phyloP scores from a whole-genome alignment of 495 filamentous ascomycete genomes.

The Aspergillus ostianus region DNA sequence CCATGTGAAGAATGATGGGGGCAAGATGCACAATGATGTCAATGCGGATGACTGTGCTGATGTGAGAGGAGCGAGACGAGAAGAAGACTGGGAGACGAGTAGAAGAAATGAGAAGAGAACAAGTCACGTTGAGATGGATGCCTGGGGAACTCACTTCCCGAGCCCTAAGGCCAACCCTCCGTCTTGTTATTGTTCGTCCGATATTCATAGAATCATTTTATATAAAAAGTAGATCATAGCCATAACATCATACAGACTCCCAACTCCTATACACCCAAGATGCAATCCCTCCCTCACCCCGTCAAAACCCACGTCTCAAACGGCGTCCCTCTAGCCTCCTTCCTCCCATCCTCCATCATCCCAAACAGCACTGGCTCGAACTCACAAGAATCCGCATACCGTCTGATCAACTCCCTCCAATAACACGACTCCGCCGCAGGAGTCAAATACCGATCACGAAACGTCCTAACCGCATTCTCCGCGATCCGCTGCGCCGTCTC shows the following conservation, averaged over 20 bases:
- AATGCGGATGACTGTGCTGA: neutral
- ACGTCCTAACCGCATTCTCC: constrained; percentile 50
- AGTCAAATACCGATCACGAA: constrained; percentile 59
- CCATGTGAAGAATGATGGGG: neutral
- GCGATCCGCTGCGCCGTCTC: constrained; percentile 54
- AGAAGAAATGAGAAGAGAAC: neutral
- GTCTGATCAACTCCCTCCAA: constrained; percentile 53
- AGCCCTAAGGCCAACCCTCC: neutral
- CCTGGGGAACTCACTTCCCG: neutral
- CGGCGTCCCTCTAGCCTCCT: constrained; percentile 29
- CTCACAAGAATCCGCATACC: constrained; percentile 44
- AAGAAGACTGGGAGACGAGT: neutral
- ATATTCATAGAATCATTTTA: neutral
- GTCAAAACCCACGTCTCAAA: constrained; percentile 44
- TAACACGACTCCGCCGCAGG: constrained; percentile 61
- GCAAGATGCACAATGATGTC: neutral
- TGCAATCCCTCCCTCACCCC: neutral
- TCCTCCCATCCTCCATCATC: constrained; percentile 25
- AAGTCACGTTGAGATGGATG: neutral
- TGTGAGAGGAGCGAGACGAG: neutral
- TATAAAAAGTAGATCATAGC: neutral
- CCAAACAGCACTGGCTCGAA: constrained; percentile 42
- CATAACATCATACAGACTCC: neutral
- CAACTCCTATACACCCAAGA: neutral
- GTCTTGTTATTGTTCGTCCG: neutral